Evolutionary conservation across 495 filamentous ascomycete genomes (phyloP).

Genomic region (Tuber aestivum): DNA sequence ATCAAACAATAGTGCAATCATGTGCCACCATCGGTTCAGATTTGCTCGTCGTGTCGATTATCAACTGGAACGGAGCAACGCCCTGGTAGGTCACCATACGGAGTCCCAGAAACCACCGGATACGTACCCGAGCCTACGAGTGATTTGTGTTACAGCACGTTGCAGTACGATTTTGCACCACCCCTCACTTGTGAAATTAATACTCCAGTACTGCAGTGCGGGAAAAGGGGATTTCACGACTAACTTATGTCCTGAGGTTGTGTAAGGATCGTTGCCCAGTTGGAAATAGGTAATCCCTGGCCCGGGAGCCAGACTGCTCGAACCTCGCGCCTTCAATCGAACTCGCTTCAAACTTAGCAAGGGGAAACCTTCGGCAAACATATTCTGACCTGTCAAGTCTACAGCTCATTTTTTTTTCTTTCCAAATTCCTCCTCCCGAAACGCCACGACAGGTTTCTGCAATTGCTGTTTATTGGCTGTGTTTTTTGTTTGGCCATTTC

Average conservation of each 20-base stretch:
- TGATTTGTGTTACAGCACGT: background rate
- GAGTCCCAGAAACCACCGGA: background rate
- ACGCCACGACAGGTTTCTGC: background rate
- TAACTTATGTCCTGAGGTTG: background rate
- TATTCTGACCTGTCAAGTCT: conserved; percentile 1
- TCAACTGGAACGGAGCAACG: background rate
- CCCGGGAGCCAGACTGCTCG: background rate
- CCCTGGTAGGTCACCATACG: background rate
- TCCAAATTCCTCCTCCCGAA: background rate
- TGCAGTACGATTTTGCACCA: background rate
- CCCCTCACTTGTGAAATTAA: background rate
- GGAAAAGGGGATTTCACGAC: background rate
- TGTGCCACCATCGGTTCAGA: background rate
- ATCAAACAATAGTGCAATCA: background rate
- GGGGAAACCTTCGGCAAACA: background rate
- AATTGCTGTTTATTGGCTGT: background rate
- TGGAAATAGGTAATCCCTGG: background rate
- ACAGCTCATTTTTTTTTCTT: background rate
- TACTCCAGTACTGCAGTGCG: background rate
- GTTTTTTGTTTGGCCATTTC: background rate
- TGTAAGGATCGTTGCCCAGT: background rate
- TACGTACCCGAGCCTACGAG: background rate
- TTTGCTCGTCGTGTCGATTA: background rate
- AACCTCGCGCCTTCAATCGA: background rate
- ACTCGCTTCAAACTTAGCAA: background rate